Evolutionary conservation across 768 basidiomycete genomes (phyloP), one percentile per base, ranked within the genome.

Genomic region (Cystobasidium onofrii): DNA sequence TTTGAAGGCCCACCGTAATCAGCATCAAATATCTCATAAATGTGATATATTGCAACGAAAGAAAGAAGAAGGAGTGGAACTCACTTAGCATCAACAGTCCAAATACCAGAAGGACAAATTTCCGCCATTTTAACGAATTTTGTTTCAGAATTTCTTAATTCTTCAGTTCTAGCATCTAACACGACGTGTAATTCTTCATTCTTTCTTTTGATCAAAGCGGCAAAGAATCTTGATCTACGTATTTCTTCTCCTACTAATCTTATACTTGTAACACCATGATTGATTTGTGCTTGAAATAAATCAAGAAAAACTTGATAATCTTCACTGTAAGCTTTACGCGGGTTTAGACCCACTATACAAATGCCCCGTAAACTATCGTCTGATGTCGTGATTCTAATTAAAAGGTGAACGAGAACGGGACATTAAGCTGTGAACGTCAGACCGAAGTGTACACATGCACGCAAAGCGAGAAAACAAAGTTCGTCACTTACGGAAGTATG

Each of bases 221-320:
- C 69, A 25, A 71, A 39, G 20, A 71, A 57, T n/a, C 69, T 3
- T 27, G 69, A 33, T n/a, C 69, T 46, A 1, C 55, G 7, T 12
- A 71, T 15, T 44, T 71, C 69, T 60, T 71, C 54, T 20, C 54
- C 54, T 46, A 71, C 41, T 17, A 71, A 52, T n/a, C 69, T 23
- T 10, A 71, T 71, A 29, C 69, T 71, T 6, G 69, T 71, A 7
- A 71, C 33, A 2, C 69, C 69, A 34, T 71, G 69, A 31, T 23
- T 36, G 9, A 71, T 10, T 52, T 71, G 69, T 2, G 69, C 69
- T 60, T 71, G 50, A 36, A 71, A 71, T 7, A 71, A 34, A 52
- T 71, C 69, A 23, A 71, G 23, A 54, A 71, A 71, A 23, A 71
- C 69, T 36, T 61, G 69, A 46, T 71, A 71, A 36, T 71, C 69